Evolutionary conservation across 352 stramenopile genomes (phyloP), one percentile per base, ranked within the genome.

Genomic region (Thraustotheca clavata): DNA sequence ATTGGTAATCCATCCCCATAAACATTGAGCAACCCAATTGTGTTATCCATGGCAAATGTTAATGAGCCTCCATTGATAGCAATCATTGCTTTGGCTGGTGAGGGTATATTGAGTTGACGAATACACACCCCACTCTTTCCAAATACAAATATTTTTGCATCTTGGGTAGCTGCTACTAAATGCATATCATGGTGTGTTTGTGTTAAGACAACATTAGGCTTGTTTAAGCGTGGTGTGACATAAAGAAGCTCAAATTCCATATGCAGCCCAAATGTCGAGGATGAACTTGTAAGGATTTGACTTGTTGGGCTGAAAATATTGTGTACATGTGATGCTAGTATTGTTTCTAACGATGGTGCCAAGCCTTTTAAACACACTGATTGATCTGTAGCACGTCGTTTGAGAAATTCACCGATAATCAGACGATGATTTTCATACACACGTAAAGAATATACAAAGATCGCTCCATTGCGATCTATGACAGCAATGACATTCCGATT

Each of bases 111-210:
- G 22, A 48, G 9, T 11, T 41, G 57, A 1, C 27, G 33, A 27
- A 65, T 31, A 16, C 38, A 34, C 0, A 32, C 4, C 4, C 38
- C 36, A 27, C 6, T 18, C 9, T 48, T 40, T 6, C 24, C 20
- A 33, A 39, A 55, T 40, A 65, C 32, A 22, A 27, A 1, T 9
- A 65, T n/a, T 16, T 52, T 1, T 11, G 35, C 57, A 22, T 24
- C 20, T 12, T 0, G 3, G 1, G 57, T 65, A 20, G 26, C 57
- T 7, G 57, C 40, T n/a, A 65, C 57, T 8, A 65, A 27, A 22
- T 55, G 32, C 22, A 65, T 48, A 46, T 65, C 57, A 32, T 65
- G 46, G 27, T 49, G 22, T 7, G 32, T 43, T 65, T 65, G 57
- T 8, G 47, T 24, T 14, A 65, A 33, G 14, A 54, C 18, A 4